Evolutionary conservation across 2,329 filamentous ascomycete genomes (phyloP).

Genomic region (Talaromyces sp.): DNA sequence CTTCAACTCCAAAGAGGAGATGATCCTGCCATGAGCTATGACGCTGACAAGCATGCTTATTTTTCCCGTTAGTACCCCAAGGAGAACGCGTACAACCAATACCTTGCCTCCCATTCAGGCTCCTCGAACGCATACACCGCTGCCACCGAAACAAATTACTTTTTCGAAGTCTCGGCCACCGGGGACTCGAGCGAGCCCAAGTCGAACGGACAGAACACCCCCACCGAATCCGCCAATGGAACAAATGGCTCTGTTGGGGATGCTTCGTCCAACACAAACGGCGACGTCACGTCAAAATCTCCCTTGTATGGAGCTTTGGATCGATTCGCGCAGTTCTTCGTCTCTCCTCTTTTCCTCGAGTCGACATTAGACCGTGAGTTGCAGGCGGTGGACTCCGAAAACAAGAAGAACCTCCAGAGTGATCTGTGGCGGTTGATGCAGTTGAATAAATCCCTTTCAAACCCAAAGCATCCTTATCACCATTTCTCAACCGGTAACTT

Average conservation of each 20-base stretch:
- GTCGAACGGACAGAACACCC: slow-evolving; percentile 29
- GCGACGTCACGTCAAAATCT: slow-evolving; percentile 40
- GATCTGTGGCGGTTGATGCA: slow-evolving; percentile 87
- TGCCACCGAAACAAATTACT: slow-evolving; percentile 93
- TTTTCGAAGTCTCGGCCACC: slow-evolving; percentile 89
- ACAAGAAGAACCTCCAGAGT: slow-evolving; percentile 95
- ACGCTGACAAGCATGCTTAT: slow-evolving; percentile 15
- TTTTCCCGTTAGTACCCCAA: slow-evolving; percentile 69
- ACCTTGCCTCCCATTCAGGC: slow-evolving; percentile 85
- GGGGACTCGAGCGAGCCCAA: slow-evolving; percentile 50
- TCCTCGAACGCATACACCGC: slow-evolving; percentile 95
- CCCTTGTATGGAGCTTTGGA: slow-evolving; percentile 81
- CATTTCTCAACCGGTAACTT: slow-evolving; percentile 92
- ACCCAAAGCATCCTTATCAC: slow-evolving; percentile 82
- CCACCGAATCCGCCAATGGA: slow-evolving; percentile 30
- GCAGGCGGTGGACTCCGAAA: slow-evolving; percentile 88
- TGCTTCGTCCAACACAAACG: slow-evolving; percentile 23
- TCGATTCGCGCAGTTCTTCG: slow-evolving; percentile 92
- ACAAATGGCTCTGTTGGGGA: slow-evolving; percentile 21
- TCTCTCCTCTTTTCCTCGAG: slow-evolving; percentile 81
- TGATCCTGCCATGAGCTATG: background rate
- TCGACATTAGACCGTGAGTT: slow-evolving; percentile 86
- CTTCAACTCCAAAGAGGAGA: background rate
- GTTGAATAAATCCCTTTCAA: slow-evolving; percentile 84
- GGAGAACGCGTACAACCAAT: slow-evolving; percentile 95